phyloP scores from a whole-genome alignment of 2,329 filamentous ascomycete genomes.

The Aureobasidium musti region DNA sequence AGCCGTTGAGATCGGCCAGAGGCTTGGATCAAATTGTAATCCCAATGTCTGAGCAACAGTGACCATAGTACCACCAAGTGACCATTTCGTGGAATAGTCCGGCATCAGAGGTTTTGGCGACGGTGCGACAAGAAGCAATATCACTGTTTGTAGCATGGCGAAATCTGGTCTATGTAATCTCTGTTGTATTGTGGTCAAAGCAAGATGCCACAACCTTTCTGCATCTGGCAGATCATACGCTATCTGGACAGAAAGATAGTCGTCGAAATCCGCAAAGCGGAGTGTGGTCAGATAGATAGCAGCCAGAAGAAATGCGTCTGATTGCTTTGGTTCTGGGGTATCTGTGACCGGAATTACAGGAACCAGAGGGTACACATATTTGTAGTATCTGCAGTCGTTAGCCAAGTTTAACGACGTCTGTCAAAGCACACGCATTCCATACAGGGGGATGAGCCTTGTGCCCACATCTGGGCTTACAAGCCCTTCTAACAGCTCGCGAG shows the following conservation, averaged over 20 bases:
- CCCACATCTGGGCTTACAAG: background rate
- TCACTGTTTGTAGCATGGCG: background rate
- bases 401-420: background rate
- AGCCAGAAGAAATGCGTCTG: background rate
- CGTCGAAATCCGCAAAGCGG: background rate
- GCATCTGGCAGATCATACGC: constrained; percentile 1
- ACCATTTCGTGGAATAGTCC: constrained; percentile 5
- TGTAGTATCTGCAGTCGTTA: background rate
- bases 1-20: background rate
- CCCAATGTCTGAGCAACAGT: background rate
- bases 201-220: background rate
- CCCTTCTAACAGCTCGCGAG: background rate
- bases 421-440: background rate
- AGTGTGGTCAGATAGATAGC: background rate
- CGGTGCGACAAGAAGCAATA: background rate
- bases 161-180: background rate
- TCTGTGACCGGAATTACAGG: background rate
- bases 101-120: background rate
- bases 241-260: constrained; percentile 11
- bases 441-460: background rate
- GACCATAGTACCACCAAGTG: constrained; percentile 8
- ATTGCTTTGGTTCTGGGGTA: background rate
- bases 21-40: constrained; percentile 1
- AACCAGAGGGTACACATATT: background rate
- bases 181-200: background rate